Evolutionary conservation across 441 rosid species (phyloP), one percentile per base, ranked within the genome.

Genomic region (Geranium incanum): DNA sequence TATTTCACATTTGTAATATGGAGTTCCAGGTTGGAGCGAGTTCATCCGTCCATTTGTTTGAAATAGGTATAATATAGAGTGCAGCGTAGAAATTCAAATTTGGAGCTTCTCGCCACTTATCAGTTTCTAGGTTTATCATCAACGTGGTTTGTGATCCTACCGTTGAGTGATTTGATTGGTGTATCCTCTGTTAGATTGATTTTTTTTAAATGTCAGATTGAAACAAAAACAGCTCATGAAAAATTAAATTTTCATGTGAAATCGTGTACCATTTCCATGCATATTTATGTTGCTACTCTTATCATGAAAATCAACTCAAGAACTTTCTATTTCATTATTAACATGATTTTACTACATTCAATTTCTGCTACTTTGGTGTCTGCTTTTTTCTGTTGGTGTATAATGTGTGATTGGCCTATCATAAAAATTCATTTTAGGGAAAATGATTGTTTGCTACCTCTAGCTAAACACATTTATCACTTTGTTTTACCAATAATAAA

Each of bases 181-280:
- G 55, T 48, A 48, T 48, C 55, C 55, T 48, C 55, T 48, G 55
- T 48, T 11, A 48, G 55, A 48, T 48, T 11, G 55, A 48, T 48
- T 48, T 60, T 60, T 60, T 5, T n/a, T 8, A 15, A 60, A 23
- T 60, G 65, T 18, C 8, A 60, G 65, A 60, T 60, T 60, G 65
- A 23, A 18, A 52, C 60, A 52, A 52, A n/a, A 3, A 52, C 60
- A 52, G 16, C 19, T 52, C 6, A 13, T 52, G 60, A 39, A 3
- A 60, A 23, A 18, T 19, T 60, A 21, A 12, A 60, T 60, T 60
- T 60, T 60, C 36, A 60, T 60, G 65, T 60, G 65, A 60, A 23
- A 9, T 19, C 21, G 33, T 19, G 65, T 6, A 19, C 65, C 28
- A 60, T 18, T 60, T 19, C 19, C 8, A 60, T 60, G 65, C 65